Percentiles rank a stretch among this genome's conserved stretches.
Evolutionary conservation across 441 rosid species (phyloP).

Genomic region (Pelargonium fulgidum): DNA sequence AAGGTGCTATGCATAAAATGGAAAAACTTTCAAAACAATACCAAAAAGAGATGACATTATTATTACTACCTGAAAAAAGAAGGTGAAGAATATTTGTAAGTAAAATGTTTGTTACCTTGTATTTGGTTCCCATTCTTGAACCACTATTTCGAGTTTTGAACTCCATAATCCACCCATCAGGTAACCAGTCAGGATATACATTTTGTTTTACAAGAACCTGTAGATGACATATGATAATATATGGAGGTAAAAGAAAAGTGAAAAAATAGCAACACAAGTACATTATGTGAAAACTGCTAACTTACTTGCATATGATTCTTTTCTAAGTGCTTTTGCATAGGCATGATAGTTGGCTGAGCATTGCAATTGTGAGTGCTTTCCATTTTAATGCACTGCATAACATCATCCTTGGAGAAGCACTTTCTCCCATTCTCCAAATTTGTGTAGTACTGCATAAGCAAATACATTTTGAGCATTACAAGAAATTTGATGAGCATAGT

Average conservation of each 20-base stretch:
- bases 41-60: not conserved
- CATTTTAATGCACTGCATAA: slow-evolving; percentile 28
- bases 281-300: slow-evolving; percentile 9
- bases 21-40: not conserved
- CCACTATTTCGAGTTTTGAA: slow-evolving; percentile 23
- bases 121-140: slow-evolving; percentile 19
- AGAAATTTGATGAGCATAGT: not conserved
- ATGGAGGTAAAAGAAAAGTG: slow-evolving; percentile 7
- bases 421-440: slow-evolving; percentile 38
- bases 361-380: slow-evolving; percentile 19
- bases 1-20: not conserved
- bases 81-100: not conserved
- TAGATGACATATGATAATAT: slow-evolving; percentile 13
- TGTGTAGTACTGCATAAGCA: slow-evolving; percentile 38
- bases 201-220: slow-evolving; percentile 22
- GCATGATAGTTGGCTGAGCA: slow-evolving; percentile 9
- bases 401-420: slow-evolving; percentile 43
- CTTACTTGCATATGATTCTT: slow-evolving; percentile 25
- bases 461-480: not conserved
- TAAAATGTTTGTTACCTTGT: slow-evolving; percentile 31
- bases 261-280: slow-evolving; percentile 13
- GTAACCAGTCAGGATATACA: slow-evolving; percentile 40
- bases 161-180: slow-evolving; percentile 35
- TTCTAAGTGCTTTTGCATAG: slow-evolving; percentile 15
- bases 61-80: not conserved